Evolutionary conservation across 345 rosid genomes (phyloP).

Genomic region (Lepidium aucheri): DNA sequence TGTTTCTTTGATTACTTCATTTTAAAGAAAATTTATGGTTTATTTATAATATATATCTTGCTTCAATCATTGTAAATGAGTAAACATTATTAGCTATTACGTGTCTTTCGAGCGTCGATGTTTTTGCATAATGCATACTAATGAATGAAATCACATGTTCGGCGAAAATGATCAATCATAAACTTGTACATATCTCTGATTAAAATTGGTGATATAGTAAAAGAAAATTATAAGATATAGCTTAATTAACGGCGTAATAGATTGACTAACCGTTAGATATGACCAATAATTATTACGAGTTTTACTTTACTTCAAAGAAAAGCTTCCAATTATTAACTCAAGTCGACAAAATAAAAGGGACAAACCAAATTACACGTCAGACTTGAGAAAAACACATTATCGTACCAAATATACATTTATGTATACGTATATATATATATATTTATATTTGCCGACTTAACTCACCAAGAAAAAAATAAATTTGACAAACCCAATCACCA

Average conservation of each 20-base stretch:
- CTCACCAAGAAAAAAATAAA: too few species aligned
- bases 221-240: neutral
- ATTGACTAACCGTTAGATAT: constrained; percentile 16
- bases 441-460: too few species aligned
- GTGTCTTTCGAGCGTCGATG: constrained; percentile 25
- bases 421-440: neutral
- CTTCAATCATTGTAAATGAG: constrained; percentile 22
- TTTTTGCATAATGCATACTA: constrained; percentile 19
- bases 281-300: constrained; percentile 2
- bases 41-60: neutral
- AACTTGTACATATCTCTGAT: neutral
- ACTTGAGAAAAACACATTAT: neutral
- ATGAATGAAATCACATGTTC: constrained; percentile 24
- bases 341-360: neutral
- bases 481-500: too few species aligned
- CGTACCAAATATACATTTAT: neutral
- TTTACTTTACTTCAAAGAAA: constrained; percentile 28
- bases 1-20: neutral
- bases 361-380: neutral
- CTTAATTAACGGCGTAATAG: constrained; percentile 15
- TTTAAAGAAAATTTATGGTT: neutral
- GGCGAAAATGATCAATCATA: neutral
- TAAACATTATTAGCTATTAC: constrained; percentile 14
- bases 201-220: neutral
- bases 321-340: constrained; percentile 6